phyloP scores from a whole-genome alignment of 2,329 filamentous ascomycete genomes.

The Thermomyces lanuginosus region DNA sequence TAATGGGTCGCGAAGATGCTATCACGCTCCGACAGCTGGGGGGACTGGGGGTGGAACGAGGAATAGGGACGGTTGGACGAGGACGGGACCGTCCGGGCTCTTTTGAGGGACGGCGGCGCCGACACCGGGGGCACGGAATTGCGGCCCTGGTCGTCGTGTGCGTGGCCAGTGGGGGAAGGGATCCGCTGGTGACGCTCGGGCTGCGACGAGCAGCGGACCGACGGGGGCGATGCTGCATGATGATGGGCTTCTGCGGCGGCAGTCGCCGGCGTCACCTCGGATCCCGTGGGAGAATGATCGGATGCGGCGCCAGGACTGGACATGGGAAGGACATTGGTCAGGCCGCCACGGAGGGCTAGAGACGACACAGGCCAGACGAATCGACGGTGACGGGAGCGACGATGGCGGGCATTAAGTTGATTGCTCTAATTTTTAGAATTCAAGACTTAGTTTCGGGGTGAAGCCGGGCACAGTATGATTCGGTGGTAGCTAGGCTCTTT shows the following conservation, averaged over 20 bases:
- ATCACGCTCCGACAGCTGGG: conserved; percentile 45
- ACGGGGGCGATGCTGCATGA: conserved; percentile 22
- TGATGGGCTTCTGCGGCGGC: conserved; percentile 15
- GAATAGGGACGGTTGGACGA: conserved; percentile 3
- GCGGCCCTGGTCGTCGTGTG: conserved; percentile 8
- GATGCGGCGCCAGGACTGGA: conserved; percentile 31
- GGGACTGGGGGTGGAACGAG: conserved; percentile 18
- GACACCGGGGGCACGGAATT: conserved; percentile 1
- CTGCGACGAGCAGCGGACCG: conserved; percentile 10
- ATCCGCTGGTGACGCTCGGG: conserved; percentile 7
- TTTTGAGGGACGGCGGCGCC: conserved; percentile 6
- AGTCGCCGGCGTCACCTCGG: conserved; percentile 31
- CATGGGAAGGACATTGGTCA: conserved; percentile 37
- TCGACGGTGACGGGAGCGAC: neutral
- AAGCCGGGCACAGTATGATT: no score
- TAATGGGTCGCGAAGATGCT: conserved; percentile 50
- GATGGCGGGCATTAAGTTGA: no score
- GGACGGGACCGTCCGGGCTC: conserved; percentile 5
- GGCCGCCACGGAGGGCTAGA: conserved; percentile 11
- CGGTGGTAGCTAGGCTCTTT: no score
- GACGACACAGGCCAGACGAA: conserved; percentile 1
- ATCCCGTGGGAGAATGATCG: conserved; percentile 24
- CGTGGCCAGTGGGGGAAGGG: conserved; percentile 7
- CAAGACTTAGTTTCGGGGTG: no score
- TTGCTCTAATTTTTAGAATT: no score